Conservation (phyloP, 805 yeast genomes). For the Zygosaccharomyces gambellarensis region DNA sequence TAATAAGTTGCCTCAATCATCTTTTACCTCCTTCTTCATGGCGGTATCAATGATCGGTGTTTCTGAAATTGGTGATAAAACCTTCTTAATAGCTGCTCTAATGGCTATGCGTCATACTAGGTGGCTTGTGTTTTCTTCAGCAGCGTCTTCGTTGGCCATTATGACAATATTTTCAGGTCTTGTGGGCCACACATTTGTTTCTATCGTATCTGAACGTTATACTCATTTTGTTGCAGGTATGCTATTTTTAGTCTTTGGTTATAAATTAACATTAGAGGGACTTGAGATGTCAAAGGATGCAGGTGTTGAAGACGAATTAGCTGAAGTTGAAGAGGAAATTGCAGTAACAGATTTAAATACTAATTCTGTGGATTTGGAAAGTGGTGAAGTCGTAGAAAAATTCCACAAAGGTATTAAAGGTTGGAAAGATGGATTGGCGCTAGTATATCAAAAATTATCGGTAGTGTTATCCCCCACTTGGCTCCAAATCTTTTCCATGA, state of each 20-base stretch:
- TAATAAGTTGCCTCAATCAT: constrained; percentile 10
- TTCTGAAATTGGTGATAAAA: constrained; percentile 97
- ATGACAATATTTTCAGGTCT: constrained; percentile 91
- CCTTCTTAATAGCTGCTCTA: constrained; percentile 91
- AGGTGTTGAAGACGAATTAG: constrained; percentile 92
- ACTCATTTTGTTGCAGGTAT: constrained; percentile 80
- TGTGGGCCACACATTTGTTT: constrained; percentile 87
- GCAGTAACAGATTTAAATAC: constrained; percentile 54
- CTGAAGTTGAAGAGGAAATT: constrained; percentile 94
- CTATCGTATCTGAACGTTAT: constrained; percentile 69
- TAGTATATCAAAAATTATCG: constrained; percentile 51
- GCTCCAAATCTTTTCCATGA: constrained; percentile 93
- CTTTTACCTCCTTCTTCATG: constrained; percentile 56
- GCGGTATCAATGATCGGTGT: constrained; percentile 86
- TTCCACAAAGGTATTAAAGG: constrained; percentile 10
- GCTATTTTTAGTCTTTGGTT: constrained; percentile 78
- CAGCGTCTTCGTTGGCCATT: constrained; percentile 74
- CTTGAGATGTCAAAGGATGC: constrained; percentile 69
- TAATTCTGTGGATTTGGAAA: constrained; percentile 54
- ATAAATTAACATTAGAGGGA: constrained; percentile 74
- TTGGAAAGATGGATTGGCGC: constrained; percentile 23
- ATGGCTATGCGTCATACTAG: constrained; percentile 96
- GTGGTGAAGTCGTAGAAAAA: constrained; percentile 37
- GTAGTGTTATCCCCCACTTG: constrained; percentile 79
- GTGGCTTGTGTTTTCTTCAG: constrained; percentile 79